Evolutionary conservation across 1,139 yeast species (phyloP).

Genomic region (Debaryomyces nepalensis): DNA sequence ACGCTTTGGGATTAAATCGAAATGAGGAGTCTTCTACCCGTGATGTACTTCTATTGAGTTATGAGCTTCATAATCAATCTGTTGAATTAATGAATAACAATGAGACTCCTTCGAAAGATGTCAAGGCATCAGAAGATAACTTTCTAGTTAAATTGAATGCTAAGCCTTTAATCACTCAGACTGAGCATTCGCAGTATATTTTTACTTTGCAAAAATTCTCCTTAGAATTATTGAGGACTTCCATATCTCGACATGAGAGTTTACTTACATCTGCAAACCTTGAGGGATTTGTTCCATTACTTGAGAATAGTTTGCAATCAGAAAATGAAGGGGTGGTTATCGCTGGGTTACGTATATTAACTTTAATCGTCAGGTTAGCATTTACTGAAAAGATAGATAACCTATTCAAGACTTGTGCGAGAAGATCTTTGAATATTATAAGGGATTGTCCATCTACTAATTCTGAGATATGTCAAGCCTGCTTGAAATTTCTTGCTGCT

Average conservation of each 20-base stretch:
- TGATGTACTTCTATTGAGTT: constrained; percentile 71
- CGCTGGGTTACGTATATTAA: constrained; percentile 67
- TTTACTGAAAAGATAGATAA: constrained; percentile 60
- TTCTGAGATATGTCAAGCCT: constrained; percentile 80
- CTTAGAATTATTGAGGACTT: constrained; percentile 75
- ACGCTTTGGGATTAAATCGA: constrained; percentile 75
- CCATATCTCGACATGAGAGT: constrained; percentile 62
- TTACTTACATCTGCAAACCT: constrained; percentile 61
- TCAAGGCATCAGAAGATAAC: constrained; percentile 50
- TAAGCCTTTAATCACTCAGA: constrained; percentile 56
- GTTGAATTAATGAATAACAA: neutral
- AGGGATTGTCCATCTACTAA: constrained; percentile 80
- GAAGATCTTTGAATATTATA: constrained; percentile 67
- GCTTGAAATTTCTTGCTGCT: constrained; percentile 74
- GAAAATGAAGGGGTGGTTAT: constrained; percentile 78
- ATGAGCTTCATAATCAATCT: constrained; percentile 69
- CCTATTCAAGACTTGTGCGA: constrained; percentile 60
- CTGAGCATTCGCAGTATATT: constrained; percentile 53
- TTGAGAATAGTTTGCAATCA: constrained; percentile 62
- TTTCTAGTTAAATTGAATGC: constrained; percentile 72
- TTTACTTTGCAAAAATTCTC: constrained; percentile 75
- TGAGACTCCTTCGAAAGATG: constrained; percentile 27
- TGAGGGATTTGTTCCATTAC: constrained; percentile 74
- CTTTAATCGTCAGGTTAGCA: constrained; percentile 63
- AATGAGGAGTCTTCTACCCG: constrained; percentile 65